Conservation (phyloP, 2,329 filamentous ascomycete species). For the Atkinsonella texensis region DNA sequence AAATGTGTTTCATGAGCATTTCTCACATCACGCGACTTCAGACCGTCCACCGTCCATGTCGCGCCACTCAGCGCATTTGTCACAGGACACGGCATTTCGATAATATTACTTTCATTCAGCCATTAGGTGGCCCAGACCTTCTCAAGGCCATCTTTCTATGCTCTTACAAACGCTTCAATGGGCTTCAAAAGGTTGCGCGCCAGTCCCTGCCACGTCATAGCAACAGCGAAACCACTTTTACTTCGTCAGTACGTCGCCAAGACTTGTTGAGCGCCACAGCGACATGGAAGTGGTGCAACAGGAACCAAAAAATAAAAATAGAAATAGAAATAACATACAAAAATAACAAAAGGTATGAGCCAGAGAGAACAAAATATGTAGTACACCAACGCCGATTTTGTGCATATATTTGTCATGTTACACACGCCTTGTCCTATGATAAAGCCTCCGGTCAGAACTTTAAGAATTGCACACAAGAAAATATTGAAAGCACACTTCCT, state of each 20-base stretch:
- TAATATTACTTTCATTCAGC: background rate
- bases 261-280: background rate
- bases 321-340: background rate
- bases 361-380: background rate
- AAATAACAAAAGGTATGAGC: background rate
- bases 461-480: background rate
- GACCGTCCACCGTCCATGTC: too few species aligned
- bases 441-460: background rate
- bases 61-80: background rate
- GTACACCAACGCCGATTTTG: slow-evolving; percentile 15
- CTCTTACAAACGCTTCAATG: background rate
- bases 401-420: slow-evolving; percentile 4
- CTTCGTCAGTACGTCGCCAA: background rate
- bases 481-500: background rate
- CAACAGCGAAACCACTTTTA: background rate
- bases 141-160: background rate
- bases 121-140: background rate
- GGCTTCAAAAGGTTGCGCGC: background rate
- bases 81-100: background rate
- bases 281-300: background rate
- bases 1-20: too few species aligned
- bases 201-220: background rate
- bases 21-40: too few species aligned
- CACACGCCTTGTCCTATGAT: slow-evolving; percentile 1
- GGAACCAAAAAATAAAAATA: background rate